Evolutionary conservation across 495 filamentous ascomycete species (phyloP), one percentile per base, ranked within the genome.

Genomic region (Pseudoneurospora amorphoporcata): DNA sequence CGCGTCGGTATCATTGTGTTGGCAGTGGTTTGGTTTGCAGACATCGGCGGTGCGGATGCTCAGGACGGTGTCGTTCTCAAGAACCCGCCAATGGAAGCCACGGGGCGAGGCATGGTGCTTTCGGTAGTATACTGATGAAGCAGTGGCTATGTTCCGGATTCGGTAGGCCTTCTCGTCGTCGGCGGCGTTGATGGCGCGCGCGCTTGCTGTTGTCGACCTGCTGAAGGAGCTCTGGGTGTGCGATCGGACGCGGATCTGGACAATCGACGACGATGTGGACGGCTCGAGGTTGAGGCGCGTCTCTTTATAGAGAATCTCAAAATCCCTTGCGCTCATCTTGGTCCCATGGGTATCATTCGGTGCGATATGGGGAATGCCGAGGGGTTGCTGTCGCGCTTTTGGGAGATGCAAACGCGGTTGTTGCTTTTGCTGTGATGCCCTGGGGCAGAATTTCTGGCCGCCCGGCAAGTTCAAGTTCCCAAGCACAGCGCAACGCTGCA

Each of bases 61-160:
- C 70, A 99, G 85, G 65, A 94, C 85, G 75, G 88, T 92, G 77
- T 89, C 89, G 76, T 91, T 89, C 77, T 96, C 90, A 73, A 98
- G 82, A 23, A 99, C 86, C 70, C 95, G 86, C 95, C 96, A 99
- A 32, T 97, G 86, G 75, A 98, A 94, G 77, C 87, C 91, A 75
- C 92, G 88, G 68, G 95, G 96, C 72, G 91, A 92, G 70, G 84
- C 82, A 72, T 89, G 88, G 75, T 90, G 86, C 76, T 88, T 88
- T 70, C 95, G 88, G 81, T 97, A 93, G 86, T 93, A 96, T 47
- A 98, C 87, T 1, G 92, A 91, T 29, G 92, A 92, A 39, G 94
- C 88, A 3, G 86, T 92, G 29, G 96, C 93, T 69, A 97, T 85
- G 77, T 91, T 87, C 39, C 85, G 86, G 74, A 86, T 82, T 58